These are phyloP conservation scores for Amylocarpus encephaloides DNA, from an alignment of 2,329 filamentous ascomycete genomes.

Conservation along the genomic window DNA sequence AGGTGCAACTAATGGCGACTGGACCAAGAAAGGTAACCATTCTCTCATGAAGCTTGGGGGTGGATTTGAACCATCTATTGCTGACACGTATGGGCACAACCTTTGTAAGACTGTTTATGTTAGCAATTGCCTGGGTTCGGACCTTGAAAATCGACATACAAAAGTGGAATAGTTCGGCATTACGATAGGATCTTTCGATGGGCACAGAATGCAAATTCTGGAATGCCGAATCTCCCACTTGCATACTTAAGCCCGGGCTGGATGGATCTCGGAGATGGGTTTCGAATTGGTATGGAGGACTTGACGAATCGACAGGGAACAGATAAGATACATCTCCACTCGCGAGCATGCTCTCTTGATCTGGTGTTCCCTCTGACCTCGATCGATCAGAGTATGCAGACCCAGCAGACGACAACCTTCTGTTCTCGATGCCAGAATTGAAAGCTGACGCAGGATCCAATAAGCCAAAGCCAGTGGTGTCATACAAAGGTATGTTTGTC, in stretches of 20 bases:
- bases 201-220: slow-evolving; percentile 36
- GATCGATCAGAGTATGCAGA: neutral
- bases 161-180: slow-evolving; percentile 27
- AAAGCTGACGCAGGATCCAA: neutral
- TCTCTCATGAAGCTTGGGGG: slow-evolving; percentile 22
- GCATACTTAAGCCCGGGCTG: neutral
- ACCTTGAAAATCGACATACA: slow-evolving; percentile 17
- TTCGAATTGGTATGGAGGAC: neutral
- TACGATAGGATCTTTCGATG: slow-evolving; percentile 20
- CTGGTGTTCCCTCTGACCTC: neutral
- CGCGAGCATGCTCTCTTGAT: neutral
- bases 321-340: neutral
- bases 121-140: neutral
- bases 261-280: neutral
- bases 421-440: neutral
- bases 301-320: neutral
- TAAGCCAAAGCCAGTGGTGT: neutral
- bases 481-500: neutral
- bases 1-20: slow-evolving; percentile 30
- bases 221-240: slow-evolving; percentile 10
- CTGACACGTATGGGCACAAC: slow-evolving; percentile 30
- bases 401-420: neutral
- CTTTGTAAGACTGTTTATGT: slow-evolving; percentile 21
- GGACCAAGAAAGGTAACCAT: slow-evolving; percentile 30
- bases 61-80: slow-evolving; percentile 28